Base-by-base conservation (phyloP, 345 rosid species). In the Camelina neglecta region DNA sequence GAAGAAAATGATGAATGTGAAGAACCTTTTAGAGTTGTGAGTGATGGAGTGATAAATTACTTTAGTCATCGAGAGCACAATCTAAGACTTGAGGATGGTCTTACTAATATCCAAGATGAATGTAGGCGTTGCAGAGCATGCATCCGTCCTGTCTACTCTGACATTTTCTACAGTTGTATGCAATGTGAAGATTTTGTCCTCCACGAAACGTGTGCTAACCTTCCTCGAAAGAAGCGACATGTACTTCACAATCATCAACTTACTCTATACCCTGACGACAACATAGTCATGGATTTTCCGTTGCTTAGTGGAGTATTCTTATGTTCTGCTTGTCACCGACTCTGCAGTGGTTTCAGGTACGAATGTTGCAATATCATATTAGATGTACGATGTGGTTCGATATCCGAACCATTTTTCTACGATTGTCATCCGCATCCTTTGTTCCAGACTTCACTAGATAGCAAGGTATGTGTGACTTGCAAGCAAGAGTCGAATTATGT, bases 121-220 rank as follows among this genome's bases (percentile, higher is more conserved):
- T 13, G 39, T 6, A 16, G 2, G 3, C 24, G 29, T 12, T 73
- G 78, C 1, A 48, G 50, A 42, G 78, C 70, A 10, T 73, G 81
- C 13, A 33, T 10, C 5, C 48, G 61, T 3, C 70, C 60, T 12
- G 5, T 73, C 26, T 66, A 24, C 29, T 41, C 81, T 11, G 3
- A 35, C 31, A 35, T 59, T 3, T 73, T 67, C 55, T 79, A 67
- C 9, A 16, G 11, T 41, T 73, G 78, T 26, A 45, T 42, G 3
- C 55, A 62, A 18, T 67, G 82, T 31, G 48, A 24, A 8, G 31
- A 16, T 13, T 79, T 67, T 29, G 11, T 67, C 23, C 77, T 73
- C 6, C 81, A 78, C 4, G 71, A 60, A 53, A 36, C 11, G 4
- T 78, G 78, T 15, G 78, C 68, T 67, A 71, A 73, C 1, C 60